Base-by-base conservation (phyloP, 257 asterid genomes). In the Salvia splendens region DNA sequence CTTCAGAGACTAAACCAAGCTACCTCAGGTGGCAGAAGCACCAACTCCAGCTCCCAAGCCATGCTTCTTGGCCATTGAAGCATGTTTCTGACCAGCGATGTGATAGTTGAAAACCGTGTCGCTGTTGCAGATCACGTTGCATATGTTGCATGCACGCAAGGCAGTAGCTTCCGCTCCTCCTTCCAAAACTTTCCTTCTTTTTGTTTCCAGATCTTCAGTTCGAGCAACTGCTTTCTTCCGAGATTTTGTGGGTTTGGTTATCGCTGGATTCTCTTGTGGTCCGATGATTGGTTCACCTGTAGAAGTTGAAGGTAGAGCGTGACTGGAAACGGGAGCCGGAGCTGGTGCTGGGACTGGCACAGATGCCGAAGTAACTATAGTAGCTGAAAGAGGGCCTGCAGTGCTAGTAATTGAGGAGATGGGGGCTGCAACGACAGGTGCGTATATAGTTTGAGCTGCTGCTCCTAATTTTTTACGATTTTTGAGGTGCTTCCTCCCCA, bases 41-140 rank as follows among this genome's bases (percentile, higher is more conserved):
- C 80, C 79, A 66, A 64, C 71, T 58, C 79, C 81, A 7, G 75
- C 56, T 5, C 17, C 33, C 46, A 61, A 60, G 8, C 76, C 74
- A 4, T 35, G 72, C 78, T 78, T 85, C 82, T 73, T 91, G 75
- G 78, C 55, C 85, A 69, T 81, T 35, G 82, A 48, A n/a, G 82
- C 83, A 74, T 88, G 97, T 62, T 81, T 88, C 64, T 88, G 80
- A 60, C 93, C 97, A 8, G 87, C 82, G 12, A 91, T 82, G 75
- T 91, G 96, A 62, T 12, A 50, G 11, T 28, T 78, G 65, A 73
- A 82, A 47, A 86, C 97, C 0, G 81, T 82, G 56, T 78, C 86
- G 36, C 96, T 86, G 61, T 85, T 88, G 87, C 97, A 91, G 42
- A 91, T 88, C 79, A 88, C 91, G 28, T 88, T 85, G 58, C 97